Conservation (phyloP, 345 rosid genomes). For the Syzygium aromaticum region DNA sequence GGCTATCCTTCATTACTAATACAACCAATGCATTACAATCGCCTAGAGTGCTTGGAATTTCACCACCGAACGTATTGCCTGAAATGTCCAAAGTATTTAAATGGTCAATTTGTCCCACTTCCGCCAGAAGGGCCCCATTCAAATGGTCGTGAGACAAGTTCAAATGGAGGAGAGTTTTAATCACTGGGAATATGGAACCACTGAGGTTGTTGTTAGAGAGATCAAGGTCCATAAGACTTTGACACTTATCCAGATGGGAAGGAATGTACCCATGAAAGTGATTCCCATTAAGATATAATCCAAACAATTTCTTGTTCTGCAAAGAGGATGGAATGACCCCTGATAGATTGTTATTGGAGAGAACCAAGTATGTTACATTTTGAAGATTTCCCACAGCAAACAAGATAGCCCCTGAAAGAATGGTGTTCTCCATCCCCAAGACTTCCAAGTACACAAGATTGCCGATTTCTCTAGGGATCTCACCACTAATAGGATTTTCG, state of each 20-base stretch:
- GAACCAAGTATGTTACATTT: background rate
- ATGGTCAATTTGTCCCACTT: conserved; percentile 12
- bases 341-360: background rate
- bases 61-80: conserved; percentile 17
- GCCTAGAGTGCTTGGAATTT: conserved; percentile 11
- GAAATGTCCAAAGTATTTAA: conserved; percentile 1
- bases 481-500: conserved; percentile 5
- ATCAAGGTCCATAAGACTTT: background rate
- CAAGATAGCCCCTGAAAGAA: conserved; percentile 9
- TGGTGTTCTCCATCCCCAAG: background rate
- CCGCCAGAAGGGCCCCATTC: conserved; percentile 11
- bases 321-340: conserved; percentile 21
- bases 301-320: background rate
- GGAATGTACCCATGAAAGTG: conserved; percentile 14
- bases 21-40: background rate
- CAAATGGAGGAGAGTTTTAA: background rate
- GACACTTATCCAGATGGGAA: conserved; percentile 1
- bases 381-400: conserved; percentile 1
- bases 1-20: conserved; percentile 4
- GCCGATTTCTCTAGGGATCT: conserved; percentile 4
- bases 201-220: conserved; percentile 10
- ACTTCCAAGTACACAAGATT: conserved; percentile 11
- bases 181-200: conserved; percentile 10
- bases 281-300: background rate
- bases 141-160: conserved; percentile 19